Evolutionary conservation across 2,329 filamentous ascomycete species (phyloP), one percentile per base, ranked within the genome.

Genomic region (Lomentospora prolificans): DNA sequence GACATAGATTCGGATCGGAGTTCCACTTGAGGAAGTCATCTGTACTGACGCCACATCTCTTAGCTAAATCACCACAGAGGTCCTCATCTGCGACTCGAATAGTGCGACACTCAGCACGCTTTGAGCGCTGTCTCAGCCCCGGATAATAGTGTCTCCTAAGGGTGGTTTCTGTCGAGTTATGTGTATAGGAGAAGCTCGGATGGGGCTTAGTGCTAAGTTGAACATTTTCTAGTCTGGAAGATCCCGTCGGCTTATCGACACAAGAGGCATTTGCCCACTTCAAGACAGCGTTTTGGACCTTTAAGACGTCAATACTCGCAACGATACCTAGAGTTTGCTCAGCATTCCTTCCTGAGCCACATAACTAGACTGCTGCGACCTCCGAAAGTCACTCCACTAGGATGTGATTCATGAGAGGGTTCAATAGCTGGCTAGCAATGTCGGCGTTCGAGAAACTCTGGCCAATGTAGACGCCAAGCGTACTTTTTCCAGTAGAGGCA

Each of bases 21-120:
- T 57, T 57, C 56, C 56, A 57, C n/a, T 55, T 51, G 27, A 36
- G 17, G 27, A 57, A 57, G 25, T 55, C 48, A 9, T 17, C 33
- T 19, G 7, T 9, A 22, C 17, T 48, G 17, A 24, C 19, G 22
- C 41, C 41, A 48, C 41, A 48, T 24, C 22, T 48, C n/a, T 12
- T 19, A 19, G 41, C 41, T 9, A 48, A 19, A 19, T 9, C 7
- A 19, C n/a, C n/a, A 17, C 41, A 48, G 12, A 19, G 22, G 19
- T 48, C 22, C 3, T 19, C 41, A 10, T 19, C 14, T 19, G 10
- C 41, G n/a, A 48, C 41, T 19, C 14, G 10, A 24, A 48, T 48
- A 24, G 41, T 48, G 12, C 12, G 3, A 24, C 41, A 48, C 41
- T 48, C 12, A 24, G 12, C 41, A 19, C 41, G n/a, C 19, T 48